phyloP scores from a whole-genome alignment of 805 yeast genomes.

The Saccharomycopsis fermentans region DNA sequence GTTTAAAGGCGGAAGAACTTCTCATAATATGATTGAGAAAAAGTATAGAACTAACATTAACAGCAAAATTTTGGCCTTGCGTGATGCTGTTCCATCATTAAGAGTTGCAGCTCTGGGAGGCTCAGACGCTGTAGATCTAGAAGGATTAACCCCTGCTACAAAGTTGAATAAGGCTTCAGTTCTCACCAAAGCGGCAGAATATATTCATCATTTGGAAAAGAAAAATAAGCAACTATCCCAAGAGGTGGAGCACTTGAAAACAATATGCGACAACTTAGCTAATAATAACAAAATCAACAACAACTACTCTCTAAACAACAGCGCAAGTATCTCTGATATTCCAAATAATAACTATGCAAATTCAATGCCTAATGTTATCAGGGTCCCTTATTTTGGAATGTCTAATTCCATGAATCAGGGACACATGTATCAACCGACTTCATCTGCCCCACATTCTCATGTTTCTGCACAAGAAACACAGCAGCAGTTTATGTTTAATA shows the following conservation, averaged over 20 bases:
- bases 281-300: neutral
- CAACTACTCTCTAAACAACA: neutral
- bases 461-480: neutral
- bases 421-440: neutral
- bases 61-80: conserved; percentile 52
- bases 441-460: neutral
- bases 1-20: conserved; percentile 43
- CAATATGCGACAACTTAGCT: conserved; percentile 3
- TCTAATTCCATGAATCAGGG: neutral
- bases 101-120: conserved; percentile 47
- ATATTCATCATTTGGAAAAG: conserved; percentile 59
- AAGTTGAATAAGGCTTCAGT: conserved; percentile 74
- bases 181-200: conserved; percentile 69
- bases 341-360: neutral
- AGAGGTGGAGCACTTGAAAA: conserved; percentile 41
- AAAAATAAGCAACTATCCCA: conserved; percentile 41
- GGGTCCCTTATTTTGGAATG: neutral
- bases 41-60: conserved; percentile 72
- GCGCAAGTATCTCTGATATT: neutral
- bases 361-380: neutral
- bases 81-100: conserved; percentile 72
- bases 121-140: conserved; percentile 42
- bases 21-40: conserved; percentile 76
- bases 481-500: neutral
- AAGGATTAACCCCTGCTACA: conserved; percentile 66